Base-by-base conservation (phyloP, 495 filamentous ascomycete species). In the Annulohypoxylon moriforme region DNA sequence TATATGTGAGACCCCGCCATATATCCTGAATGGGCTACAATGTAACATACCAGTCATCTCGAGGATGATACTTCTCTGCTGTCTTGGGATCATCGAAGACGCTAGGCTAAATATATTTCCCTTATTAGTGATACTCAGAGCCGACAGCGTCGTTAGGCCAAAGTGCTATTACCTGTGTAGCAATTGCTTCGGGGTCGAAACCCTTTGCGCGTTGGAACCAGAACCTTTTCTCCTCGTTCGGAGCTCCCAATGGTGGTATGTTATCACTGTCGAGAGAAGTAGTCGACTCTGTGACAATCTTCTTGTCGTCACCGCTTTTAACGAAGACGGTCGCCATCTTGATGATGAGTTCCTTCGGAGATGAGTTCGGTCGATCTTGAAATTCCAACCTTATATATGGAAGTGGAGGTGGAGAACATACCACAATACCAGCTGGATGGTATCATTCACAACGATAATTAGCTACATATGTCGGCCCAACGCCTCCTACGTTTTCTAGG, bases 141-240 rank as follows among this genome's bases (percentile, higher is more conserved):
- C 27, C n/a, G n/a, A n/a, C n/a, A n/a, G 27, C 27, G 27, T 29
- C 27, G 14, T n/a, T n/a, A n/a, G 10, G 4, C 11, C 33, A 3
- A 42, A 33, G 13, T 9, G 18, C 33, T 20, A 64, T 60, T 69
- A 76, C 79, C 73, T 85, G 84, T 0, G 88, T 91, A 0, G 89
- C 89, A 42, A 89, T 85, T 31, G 84, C 84, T 53, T 86, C 78
- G 1, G 80, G 78, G 56, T 90, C 86, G 50, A 83, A 83, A 0
- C 63, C 64, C 24, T 70, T 80, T 6, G 42, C 52, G 24, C 82
- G 77, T 49, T 85, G 82, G 44, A 79, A 85, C 75, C 78, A 85
- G 64, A 85, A 85, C 3, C 79, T 75, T 42, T 77, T 82, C 70
- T 78, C 79, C 10, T 79, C 72, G n/a, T 73, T 31, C 0, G 80